Evolutionary conservation across 345 rosid species (phyloP).

Genomic region (Nasturtium officinale): DNA sequence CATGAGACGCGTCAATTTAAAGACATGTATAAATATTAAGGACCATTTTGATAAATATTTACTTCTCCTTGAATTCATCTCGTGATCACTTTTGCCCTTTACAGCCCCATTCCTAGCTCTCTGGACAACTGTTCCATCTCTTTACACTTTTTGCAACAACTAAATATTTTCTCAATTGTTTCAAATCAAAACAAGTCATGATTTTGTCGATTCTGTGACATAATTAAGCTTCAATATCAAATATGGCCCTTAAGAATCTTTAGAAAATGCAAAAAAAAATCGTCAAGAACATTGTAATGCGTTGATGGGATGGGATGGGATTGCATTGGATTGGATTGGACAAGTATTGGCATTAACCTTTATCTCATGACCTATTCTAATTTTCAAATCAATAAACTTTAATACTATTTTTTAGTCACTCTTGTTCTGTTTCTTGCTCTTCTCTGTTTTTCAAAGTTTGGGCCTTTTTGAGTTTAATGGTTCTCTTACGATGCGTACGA

Average conservation of each 20-base stretch:
- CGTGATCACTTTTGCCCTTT: conserved; percentile 36
- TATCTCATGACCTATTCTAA: background rate
- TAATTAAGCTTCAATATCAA: background rate
- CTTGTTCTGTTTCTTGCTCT: conserved; percentile 31
- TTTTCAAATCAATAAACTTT: background rate
- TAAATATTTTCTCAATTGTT: conserved; percentile 1
- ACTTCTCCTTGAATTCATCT: conserved; percentile 27
- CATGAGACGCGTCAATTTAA: conserved; percentile 19
- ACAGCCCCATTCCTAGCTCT: conserved; percentile 29
- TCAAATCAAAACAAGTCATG: background rate
- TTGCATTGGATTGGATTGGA: background rate
- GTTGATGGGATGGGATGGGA: background rate
- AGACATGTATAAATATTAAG: background rate
- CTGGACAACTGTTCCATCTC: conserved; percentile 20
- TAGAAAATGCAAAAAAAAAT: background rate
- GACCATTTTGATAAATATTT: conserved; percentile 25
- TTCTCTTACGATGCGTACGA: conserved; percentile 78
- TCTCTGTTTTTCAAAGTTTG: conserved; percentile 21
- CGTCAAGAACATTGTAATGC: background rate
- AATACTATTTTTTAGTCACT: background rate
- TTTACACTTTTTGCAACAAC: conserved; percentile 6
- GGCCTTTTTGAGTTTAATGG: conserved; percentile 51
- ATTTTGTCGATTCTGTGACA: background rate
- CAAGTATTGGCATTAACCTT: background rate
- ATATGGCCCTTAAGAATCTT: background rate